Conservation (phyloP, 139 green algal genomes). For the Spirogloea muscicola region DNA sequence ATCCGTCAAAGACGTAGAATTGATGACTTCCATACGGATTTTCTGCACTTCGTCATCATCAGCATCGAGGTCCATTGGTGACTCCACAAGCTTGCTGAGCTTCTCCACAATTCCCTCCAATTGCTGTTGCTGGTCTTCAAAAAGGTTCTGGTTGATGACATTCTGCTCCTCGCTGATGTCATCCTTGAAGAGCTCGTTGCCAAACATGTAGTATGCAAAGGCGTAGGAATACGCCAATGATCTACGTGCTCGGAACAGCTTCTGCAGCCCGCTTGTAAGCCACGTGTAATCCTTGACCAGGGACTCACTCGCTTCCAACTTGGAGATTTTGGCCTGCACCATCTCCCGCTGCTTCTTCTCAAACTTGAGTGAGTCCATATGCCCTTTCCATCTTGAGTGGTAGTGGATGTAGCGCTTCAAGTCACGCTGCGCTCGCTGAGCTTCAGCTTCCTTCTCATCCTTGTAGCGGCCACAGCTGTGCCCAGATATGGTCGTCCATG, state of each 20-base stretch:
- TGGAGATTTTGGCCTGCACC: constrained; percentile 54
- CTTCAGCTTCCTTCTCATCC: constrained; percentile 58
- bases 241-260: constrained; percentile 65
- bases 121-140: constrained; percentile 82
- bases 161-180: constrained; percentile 69
- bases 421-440: constrained; percentile 58
- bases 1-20: constrained; percentile 55
- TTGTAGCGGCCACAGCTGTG: constrained; percentile 85
- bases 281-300: constrained; percentile 57
- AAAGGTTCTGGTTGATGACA: constrained; percentile 75
- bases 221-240: constrained; percentile 77
- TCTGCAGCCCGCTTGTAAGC: constrained; percentile 59
- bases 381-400: constrained; percentile 75
- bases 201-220: constrained; percentile 89
- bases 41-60: constrained; percentile 20
- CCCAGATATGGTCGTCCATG: constrained; percentile 70
- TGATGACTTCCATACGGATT: constrained; percentile 66
- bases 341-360: constrained; percentile 55
- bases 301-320: constrained; percentile 42
- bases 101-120: constrained; percentile 62
- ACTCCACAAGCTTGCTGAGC: constrained; percentile 18
- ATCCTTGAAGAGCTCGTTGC: constrained; percentile 63
- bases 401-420: constrained; percentile 90
- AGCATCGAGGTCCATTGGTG: constrained; percentile 9
- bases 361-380: constrained; percentile 59